phyloP scores from a whole-genome alignment of 768 basidiomycete species.

The Mycena metata region DNA sequence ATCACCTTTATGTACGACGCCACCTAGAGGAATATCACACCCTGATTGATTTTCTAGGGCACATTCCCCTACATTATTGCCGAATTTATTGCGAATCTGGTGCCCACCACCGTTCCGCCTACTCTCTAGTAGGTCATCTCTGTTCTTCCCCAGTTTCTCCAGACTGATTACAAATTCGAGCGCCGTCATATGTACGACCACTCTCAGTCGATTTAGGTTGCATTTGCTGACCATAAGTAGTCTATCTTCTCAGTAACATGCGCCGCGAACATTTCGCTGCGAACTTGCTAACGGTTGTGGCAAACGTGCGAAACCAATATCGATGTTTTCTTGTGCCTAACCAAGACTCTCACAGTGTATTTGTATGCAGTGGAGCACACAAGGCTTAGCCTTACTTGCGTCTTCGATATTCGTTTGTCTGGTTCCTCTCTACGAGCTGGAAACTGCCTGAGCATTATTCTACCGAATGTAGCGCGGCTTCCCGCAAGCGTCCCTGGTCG shows the following conservation, averaged over 20 bases:
- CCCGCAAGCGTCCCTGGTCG: constrained; percentile 50
- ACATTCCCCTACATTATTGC: constrained; percentile 54
- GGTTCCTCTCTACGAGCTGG: not conserved
- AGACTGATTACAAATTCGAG: constrained; percentile 7
- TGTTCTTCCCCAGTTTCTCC: too few species aligned
- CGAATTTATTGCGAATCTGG: constrained; percentile 52
- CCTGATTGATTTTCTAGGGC: constrained; percentile 26
- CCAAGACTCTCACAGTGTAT: constrained; percentile 32
- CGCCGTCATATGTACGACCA: constrained; percentile 30
- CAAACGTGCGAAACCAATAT: constrained; percentile 39
- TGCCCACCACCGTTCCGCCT: constrained; percentile 52
- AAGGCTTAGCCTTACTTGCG: constrained; percentile 45
- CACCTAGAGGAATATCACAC: not conserved
- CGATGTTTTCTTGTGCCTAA: not conserved
- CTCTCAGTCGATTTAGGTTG: too few species aligned
- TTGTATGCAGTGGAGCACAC: constrained; percentile 40
- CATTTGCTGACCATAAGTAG: constrained; percentile 1
- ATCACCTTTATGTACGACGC: constrained; percentile 32
- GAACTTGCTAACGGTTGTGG: constrained; percentile 51
- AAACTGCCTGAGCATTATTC: not conserved
- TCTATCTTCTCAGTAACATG: constrained; percentile 37
- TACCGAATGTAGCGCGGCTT: constrained; percentile 41
- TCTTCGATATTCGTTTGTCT: constrained; percentile 42
- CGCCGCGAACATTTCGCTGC: constrained; percentile 52
- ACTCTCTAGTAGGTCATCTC: constrained; percentile 39